These are phyloP conservation scores for Antrodiella citrinella DNA, from an alignment of 768 basidiomycete species.

Conservation along the genomic window DNA sequence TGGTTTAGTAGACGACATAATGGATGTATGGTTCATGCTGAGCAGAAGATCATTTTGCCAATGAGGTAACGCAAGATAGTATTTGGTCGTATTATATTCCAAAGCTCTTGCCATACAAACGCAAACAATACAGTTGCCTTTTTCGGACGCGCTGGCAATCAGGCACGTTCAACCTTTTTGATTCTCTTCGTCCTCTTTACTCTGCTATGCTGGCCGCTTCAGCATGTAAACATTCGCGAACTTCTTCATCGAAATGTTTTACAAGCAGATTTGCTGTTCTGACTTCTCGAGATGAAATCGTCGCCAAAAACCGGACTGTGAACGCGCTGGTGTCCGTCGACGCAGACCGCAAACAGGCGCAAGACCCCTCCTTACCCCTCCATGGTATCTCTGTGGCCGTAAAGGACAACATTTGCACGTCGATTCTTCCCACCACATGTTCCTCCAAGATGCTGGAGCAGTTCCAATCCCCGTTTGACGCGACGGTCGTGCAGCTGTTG, in stretches of 20 bases:
- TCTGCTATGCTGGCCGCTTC: neutral
- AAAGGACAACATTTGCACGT: slow-evolving; percentile 84
- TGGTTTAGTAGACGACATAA: neutral
- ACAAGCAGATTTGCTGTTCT: neutral
- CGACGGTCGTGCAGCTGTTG: slow-evolving; percentile 70
- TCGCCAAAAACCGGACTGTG: slow-evolving; percentile 28
- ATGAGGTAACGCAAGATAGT: slow-evolving; percentile 13
- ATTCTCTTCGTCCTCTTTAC: neutral
- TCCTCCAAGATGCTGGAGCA: slow-evolving; percentile 69
- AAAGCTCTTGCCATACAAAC: slow-evolving; percentile 13
- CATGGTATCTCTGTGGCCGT: slow-evolving; percentile 51
- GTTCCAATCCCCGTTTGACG: slow-evolving; percentile 76
- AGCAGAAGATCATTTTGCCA: slow-evolving; percentile 1
- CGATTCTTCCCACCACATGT: slow-evolving; percentile 60
- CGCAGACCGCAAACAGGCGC: neutral
- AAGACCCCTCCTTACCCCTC: slow-evolving; percentile 18
- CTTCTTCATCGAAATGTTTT: too few species aligned
- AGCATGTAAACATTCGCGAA: neutral
- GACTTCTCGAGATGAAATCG: slow-evolving; percentile 4
- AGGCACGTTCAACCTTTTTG: too few species aligned
- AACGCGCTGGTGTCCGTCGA: slow-evolving; percentile 46
- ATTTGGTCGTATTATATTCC: slow-evolving; percentile 16
- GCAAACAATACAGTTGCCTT: slow-evolving; percentile 11
- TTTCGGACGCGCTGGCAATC: too few species aligned
- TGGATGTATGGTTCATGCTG: neutral